Percentiles rank a stretch among this genome's conserved stretches.
These are phyloP conservation scores for Leavenworthia alabamica DNA, from an alignment of 345 rosid genomes.

Conservation along the genomic window DNA sequence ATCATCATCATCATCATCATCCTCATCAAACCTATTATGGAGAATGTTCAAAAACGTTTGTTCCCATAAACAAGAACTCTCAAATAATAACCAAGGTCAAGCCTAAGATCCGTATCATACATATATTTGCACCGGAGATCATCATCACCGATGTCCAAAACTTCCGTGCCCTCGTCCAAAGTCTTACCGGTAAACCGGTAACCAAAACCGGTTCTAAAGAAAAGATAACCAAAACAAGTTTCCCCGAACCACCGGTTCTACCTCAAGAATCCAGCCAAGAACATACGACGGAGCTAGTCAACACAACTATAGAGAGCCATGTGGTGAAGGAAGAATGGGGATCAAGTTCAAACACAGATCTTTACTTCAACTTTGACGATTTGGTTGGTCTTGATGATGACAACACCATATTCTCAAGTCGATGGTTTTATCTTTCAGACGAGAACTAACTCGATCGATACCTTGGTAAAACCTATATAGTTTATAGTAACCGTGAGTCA, in stretches of 20 bases:
- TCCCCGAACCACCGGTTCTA: not conserved
- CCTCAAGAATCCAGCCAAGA: constrained; percentile 6
- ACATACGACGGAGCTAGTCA: constrained; percentile 1
- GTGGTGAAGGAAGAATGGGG: constrained; percentile 32
- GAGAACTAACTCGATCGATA: not conserved
- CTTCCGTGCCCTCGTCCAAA: constrained; percentile 76
- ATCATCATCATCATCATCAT: constrained; percentile 17
- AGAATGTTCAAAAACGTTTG: constrained; percentile 16
- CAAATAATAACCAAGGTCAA: constrained; percentile 48
- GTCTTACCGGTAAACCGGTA: constrained; percentile 76
- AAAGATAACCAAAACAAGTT: not conserved
- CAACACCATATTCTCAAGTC: constrained; percentile 26
- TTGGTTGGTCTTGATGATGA: constrained; percentile 25
- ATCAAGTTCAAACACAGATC: constrained; percentile 27
- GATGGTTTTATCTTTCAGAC: constrained; percentile 30
- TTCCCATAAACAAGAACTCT: constrained; percentile 46
- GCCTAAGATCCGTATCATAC: constrained; percentile 79
- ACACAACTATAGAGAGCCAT: constrained; percentile 8
- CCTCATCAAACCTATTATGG: constrained; percentile 17
- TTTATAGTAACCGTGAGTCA: not conserved
- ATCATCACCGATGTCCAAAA: constrained; percentile 85
- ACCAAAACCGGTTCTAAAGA: constrained; percentile 17
- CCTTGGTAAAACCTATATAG: constrained; percentile 1
- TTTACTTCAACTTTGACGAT: constrained; percentile 29
- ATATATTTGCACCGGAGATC: constrained; percentile 86